Conservation (phyloP, 163 green algal genomes). For the Scenedesmus sp. region DNA sequence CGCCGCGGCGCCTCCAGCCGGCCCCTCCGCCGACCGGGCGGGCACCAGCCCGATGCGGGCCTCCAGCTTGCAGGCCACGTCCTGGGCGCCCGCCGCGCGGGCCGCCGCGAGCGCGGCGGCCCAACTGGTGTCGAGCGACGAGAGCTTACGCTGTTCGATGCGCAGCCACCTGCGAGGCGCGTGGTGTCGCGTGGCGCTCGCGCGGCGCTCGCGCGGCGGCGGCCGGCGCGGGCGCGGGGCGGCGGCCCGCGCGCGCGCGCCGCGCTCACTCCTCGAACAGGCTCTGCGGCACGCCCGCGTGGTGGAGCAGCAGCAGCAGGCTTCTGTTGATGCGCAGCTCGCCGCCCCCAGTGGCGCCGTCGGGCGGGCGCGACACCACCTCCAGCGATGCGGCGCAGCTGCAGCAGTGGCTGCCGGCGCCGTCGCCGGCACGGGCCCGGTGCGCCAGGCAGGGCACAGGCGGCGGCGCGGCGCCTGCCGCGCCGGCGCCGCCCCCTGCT, state of each 20-base stretch:
- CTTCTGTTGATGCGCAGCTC: constrained; percentile 26
- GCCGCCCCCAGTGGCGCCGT: background rate
- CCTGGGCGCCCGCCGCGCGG: background rate
- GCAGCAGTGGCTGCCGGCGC: background rate
- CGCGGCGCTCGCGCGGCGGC: no score
- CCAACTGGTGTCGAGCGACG: constrained; percentile 14
- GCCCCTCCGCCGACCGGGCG: background rate
- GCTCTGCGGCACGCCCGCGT: constrained; percentile 7
- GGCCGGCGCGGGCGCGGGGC: no score
- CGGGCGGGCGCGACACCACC: background rate
- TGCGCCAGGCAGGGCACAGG: constrained; percentile 13
- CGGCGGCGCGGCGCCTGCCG: background rate
- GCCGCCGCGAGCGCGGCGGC: constrained; percentile 5
- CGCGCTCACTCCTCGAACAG: constrained; percentile 37
- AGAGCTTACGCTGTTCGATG: constrained; percentile 36
- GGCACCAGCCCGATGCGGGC: constrained; percentile 5
- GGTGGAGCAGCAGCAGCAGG: constrained; percentile 38
- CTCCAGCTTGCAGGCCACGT: constrained; percentile 11
- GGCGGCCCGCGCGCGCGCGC: no score
- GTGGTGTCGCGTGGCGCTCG: no score
- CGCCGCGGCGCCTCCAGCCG: background rate
- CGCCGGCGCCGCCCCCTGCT: background rate
- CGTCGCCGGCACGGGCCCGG: background rate
- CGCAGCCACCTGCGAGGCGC: constrained; percentile 2
- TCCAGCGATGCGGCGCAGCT: background rate